These are phyloP conservation scores for Coemansia sp. DNA, from an alignment of 192 early-diverging fungal species.

Conservation along the genomic window DNA sequence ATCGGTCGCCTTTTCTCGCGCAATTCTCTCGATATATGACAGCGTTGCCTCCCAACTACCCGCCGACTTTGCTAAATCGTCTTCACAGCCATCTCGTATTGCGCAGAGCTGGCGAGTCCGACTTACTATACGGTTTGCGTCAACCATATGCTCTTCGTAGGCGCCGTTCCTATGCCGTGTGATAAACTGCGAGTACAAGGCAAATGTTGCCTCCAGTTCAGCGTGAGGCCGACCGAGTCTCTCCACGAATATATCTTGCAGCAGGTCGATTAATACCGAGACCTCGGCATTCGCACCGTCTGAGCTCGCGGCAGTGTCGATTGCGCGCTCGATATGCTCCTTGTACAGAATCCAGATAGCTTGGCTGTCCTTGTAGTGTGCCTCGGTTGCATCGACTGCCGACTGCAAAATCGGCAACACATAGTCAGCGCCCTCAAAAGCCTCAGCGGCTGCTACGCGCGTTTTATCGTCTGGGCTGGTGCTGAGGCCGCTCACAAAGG, in stretches of 20 bases:
- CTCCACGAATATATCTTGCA: slow-evolving; percentile 30
- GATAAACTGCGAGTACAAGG: slow-evolving; percentile 47
- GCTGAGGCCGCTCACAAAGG: slow-evolving; percentile 21
- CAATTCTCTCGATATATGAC: slow-evolving; percentile 27
- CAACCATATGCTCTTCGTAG: slow-evolving; percentile 49
- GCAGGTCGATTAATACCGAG: slow-evolving; percentile 15
- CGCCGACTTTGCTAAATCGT: slow-evolving; percentile 13
- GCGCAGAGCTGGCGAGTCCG: slow-evolving; percentile 20
- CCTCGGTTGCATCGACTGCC: slow-evolving; percentile 29
- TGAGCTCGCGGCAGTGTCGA: not conserved
- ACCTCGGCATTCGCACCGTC: not conserved
- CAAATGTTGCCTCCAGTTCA: slow-evolving; percentile 41
- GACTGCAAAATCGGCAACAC: slow-evolving; percentile 15
- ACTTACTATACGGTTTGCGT: slow-evolving; percentile 34
- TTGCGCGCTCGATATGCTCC: slow-evolving; percentile 21
- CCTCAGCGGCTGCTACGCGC: slow-evolving; percentile 24
- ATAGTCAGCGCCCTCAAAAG: slow-evolving; percentile 26
- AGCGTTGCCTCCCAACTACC: slow-evolving; percentile 26
- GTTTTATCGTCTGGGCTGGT: not conserved
- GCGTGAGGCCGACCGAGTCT: slow-evolving; percentile 38
- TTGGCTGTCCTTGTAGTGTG: slow-evolving; percentile 30
- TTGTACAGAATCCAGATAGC: slow-evolving; percentile 35
- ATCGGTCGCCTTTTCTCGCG: slow-evolving; percentile 10
- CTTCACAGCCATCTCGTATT: slow-evolving; percentile 30
- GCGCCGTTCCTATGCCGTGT: slow-evolving; percentile 24